Conservation (phyloP, 192 early-diverging fungal species). For the Lobulomyces angularis region DNA sequence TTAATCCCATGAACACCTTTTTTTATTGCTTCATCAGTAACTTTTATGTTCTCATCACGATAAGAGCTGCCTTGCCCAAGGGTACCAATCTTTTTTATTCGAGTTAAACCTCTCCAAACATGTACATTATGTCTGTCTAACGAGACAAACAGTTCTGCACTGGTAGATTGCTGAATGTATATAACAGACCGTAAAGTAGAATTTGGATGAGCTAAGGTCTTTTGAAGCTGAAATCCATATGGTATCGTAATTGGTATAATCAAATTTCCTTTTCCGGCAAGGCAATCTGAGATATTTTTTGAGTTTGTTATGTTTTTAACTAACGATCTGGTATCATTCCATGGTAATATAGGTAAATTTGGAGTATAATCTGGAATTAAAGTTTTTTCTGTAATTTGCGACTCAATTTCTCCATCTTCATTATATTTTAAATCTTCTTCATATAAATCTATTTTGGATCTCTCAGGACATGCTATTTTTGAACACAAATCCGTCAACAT, state of each 20-base stretch:
- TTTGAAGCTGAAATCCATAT: slow-evolving; percentile 3
- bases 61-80: slow-evolving; percentile 1
- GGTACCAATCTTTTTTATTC: slow-evolving; percentile 11
- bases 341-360: too few species aligned
- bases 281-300: too few species aligned
- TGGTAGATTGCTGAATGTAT: background rate
- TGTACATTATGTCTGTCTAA: slow-evolving; percentile 4
- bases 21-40: slow-evolving; percentile 1
- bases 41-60: background rate
- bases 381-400: too few species aligned
- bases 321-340: too few species aligned
- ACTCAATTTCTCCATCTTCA: too few species aligned
- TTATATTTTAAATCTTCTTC: too few species aligned
- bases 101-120: slow-evolving; percentile 5
- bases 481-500: too few species aligned
- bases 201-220: background rate
- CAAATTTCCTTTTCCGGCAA: too few species aligned
- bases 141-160: slow-evolving; percentile 4
- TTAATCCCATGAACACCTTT: slow-evolving; percentile 16
- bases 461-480: too few species aligned
- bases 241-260: slow-evolving; percentile 3
- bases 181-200: slow-evolving; percentile 2
- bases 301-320: too few species aligned
- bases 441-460: too few species aligned
- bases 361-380: too few species aligned